Base-by-base conservation (phyloP, 345 rosid genomes). In the Salix purpurea region DNA sequence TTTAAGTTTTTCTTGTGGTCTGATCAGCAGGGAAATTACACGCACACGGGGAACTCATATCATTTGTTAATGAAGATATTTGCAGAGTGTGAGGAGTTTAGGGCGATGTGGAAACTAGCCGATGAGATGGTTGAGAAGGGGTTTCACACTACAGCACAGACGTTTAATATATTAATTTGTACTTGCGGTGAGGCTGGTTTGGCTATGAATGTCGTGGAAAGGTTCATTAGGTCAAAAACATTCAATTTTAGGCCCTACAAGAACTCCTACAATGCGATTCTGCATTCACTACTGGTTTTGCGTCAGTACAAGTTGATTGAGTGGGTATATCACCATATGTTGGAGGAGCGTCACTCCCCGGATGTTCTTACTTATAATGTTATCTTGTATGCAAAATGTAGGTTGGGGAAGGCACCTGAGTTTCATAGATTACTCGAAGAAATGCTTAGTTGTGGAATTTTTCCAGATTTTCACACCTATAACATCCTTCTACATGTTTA, bases 41-140 rank as follows among this genome's bases (percentile, higher is more conserved):
- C 80, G 86, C 97, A 91, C 87, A 87, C 97, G 0, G 81, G 83
- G 5, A 87, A 86, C 79, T 40, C 90, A 0, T 95, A 91, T 80
- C 91, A 93, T 83, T 83, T 86, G 86, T 88, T 93, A 78, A 88
- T 95, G 97, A 88, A 91, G 84, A 89, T 91, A 78, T 87, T 89
- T 81, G 90, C 97, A 2, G 89, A 89, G 23, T 89, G 96, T 69
- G 93, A 87, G 18, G 97, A 91, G 86, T 90, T 80, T 74, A 90
- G 84, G 92, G 93, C 97, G 71, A 95, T 95, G 94, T 90, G 97
- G 97, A 89, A 94, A 79, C 81, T 93, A 58, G 89, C 87, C 3
- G 97, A 93, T 82, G 97, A 93, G 84, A 95, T 93, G 99, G 83
- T 84, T 37, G 85, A 89, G 77, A 91, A 89, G 11, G 91, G 97